These are phyloP conservation scores for Berberis thunbergii DNA, from an alignment of 164 flowering plant species.

Conservation along the genomic window DNA sequence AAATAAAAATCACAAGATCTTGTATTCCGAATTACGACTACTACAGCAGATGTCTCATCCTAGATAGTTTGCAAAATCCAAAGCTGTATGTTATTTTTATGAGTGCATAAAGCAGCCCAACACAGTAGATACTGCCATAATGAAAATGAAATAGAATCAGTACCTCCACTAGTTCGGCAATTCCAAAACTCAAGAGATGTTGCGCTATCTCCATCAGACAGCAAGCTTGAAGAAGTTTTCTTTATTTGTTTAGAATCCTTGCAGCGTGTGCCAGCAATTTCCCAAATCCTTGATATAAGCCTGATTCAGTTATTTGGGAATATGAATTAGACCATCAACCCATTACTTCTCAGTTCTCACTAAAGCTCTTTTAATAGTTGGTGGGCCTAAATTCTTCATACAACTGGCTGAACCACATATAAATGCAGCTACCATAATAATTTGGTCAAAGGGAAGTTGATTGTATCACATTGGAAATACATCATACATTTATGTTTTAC, in stretches of 20 bases:
- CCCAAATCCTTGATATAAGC: constrained; percentile 67
- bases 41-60: too few relatives aligned
- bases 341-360: too few relatives aligned
- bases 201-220: constrained; percentile 19
- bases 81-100: too few relatives aligned
- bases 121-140: neutral
- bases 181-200: constrained; percentile 43
- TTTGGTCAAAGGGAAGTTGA: too few relatives aligned
- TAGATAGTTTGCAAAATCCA: too few relatives aligned
- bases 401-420: neutral
- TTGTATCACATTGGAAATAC: too few relatives aligned
- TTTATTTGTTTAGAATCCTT: constrained; percentile 48
- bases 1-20: too few relatives aligned
- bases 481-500: too few relatives aligned
- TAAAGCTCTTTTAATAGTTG: too few relatives aligned
- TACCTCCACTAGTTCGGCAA: constrained; percentile 68
- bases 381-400: neutral
- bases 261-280: constrained; percentile 59
- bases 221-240: constrained; percentile 39
- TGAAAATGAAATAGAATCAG: neutral
- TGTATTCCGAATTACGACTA: too few relatives aligned
- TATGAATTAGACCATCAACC: constrained; percentile 1
- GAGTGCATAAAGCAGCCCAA: too few relatives aligned
- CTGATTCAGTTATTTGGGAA: constrained; percentile 16
- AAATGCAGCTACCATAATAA: too few relatives aligned